Evolutionary conservation across 352 stramenopile species (phyloP).

Genomic region (Phytophthora uliginosa): DNA sequence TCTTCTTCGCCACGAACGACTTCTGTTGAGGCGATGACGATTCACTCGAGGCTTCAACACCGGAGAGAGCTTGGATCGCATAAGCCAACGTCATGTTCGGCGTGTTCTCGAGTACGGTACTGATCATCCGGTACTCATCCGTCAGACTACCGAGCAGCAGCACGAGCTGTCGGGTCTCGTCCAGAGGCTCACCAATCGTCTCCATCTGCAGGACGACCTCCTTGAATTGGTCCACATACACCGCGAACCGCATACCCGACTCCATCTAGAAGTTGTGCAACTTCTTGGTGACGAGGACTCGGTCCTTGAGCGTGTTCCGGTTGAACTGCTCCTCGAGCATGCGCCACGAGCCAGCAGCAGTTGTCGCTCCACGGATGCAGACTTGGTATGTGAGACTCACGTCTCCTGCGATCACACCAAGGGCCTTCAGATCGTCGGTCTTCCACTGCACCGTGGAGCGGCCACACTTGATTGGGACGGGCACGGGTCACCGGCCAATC

Average conservation of each 20-base stretch:
- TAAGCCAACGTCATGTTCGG: slow-evolving; percentile 10
- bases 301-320: slow-evolving; percentile 32
- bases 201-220: neutral
- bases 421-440: slow-evolving; percentile 24
- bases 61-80: slow-evolving; percentile 7
- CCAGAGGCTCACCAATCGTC: slow-evolving; percentile 18
- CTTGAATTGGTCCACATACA: neutral
- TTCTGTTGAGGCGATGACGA: too few species aligned
- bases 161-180: slow-evolving; percentile 30
- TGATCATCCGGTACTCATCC: slow-evolving; percentile 25
- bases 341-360: slow-evolving; percentile 15
- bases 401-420: slow-evolving; percentile 24
- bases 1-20: too few species aligned
- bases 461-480: too few species aligned
- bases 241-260: slow-evolving; percentile 7
- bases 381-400: slow-evolving; percentile 22
- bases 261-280: slow-evolving; percentile 45
- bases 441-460: slow-evolving; percentile 11
- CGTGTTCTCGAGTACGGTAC: slow-evolving; percentile 20
- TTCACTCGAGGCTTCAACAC: slow-evolving; percentile 16
- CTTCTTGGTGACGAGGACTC: slow-evolving; percentile 22
- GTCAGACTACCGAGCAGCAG: slow-evolving; percentile 37
- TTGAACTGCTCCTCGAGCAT: slow-evolving; percentile 27
- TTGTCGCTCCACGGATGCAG: slow-evolving; percentile 14
- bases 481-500: too few species aligned